Evolutionary conservation across 495 filamentous ascomycete genomes (phyloP).

Genomic region (Elasticomyces elasticus): DNA sequence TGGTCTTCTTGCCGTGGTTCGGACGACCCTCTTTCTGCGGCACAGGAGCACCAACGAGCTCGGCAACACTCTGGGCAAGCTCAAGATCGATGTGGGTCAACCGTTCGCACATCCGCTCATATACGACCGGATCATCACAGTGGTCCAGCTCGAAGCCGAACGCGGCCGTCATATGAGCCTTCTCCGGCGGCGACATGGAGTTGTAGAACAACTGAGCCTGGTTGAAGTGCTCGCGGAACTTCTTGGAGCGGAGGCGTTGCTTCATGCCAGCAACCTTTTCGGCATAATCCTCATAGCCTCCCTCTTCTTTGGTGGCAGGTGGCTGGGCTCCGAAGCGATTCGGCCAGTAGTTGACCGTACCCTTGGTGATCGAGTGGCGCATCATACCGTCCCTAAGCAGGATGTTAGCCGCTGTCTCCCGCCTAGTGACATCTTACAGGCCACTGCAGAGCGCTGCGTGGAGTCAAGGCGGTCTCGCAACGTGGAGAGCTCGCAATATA

Average conservation of each 20-base stretch:
- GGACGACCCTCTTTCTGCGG: constrained; percentile 41
- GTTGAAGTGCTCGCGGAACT: constrained; percentile 72
- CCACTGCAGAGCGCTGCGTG: background rate
- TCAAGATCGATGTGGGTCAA: constrained; percentile 62
- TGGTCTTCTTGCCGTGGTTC: constrained; percentile 60
- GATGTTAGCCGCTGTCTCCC: background rate
- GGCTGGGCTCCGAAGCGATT: constrained; percentile 61
- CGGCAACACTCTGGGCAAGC: constrained; percentile 60
- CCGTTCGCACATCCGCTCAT: constrained; percentile 59
- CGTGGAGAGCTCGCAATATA: too few species aligned
- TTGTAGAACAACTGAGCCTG: constrained; percentile 76
- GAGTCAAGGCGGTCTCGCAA: too few species aligned
- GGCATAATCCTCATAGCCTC: constrained; percentile 60
- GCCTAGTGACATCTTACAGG: background rate
- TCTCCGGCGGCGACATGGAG: constrained; percentile 60
- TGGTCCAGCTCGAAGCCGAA: constrained; percentile 80
- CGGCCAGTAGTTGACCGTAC: constrained; percentile 82
- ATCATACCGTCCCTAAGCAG: constrained; percentile 52
- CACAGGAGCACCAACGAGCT: constrained; percentile 53
- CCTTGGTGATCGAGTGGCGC: constrained; percentile 52
- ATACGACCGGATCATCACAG: constrained; percentile 77
- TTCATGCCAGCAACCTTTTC: constrained; percentile 60
- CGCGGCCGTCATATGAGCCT: constrained; percentile 58
- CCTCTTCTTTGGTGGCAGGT: constrained; percentile 48
- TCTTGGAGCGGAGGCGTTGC: constrained; percentile 55